Conservation (phyloP, 1,139 yeast species). For the Meyerozyma elateridarum region DNA sequence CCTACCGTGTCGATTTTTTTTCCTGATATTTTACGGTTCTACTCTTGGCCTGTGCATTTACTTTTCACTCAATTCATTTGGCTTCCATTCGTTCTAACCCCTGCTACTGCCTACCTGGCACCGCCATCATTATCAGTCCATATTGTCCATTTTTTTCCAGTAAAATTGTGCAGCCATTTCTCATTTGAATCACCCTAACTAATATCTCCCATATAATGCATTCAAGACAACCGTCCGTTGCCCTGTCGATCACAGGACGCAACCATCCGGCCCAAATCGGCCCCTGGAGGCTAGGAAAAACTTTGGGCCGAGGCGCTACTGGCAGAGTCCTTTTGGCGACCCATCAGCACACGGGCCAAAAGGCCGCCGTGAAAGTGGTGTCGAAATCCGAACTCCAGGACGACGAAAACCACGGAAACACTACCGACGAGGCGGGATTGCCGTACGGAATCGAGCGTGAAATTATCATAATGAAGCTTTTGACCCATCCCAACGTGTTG, state of each 20-base stretch:
- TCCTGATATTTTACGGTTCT: too few relatives aligned
- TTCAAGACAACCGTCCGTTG: constrained; percentile 38
- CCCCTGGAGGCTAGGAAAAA: constrained; percentile 77
- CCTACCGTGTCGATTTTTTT: constrained; percentile 3
- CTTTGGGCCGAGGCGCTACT: constrained; percentile 78
- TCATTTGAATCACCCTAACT: too few relatives aligned
- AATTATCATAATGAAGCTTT: constrained; percentile 74
- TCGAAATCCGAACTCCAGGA: constrained; percentile 55
- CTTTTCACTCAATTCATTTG: too few relatives aligned
- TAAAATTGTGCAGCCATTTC: too few relatives aligned
- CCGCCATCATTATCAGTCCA: not conserved
- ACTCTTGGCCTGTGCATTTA: not conserved
- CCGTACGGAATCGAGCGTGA: constrained; percentile 83
- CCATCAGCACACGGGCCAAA: constrained; percentile 61
- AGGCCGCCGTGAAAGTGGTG: constrained; percentile 79
- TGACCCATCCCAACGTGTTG: constrained; percentile 73
- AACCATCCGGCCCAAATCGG: constrained; percentile 53
- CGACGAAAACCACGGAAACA: constrained; percentile 30
- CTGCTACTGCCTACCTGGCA: too few relatives aligned
- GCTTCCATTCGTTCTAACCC: too few relatives aligned
- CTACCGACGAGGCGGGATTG: constrained; percentile 46
- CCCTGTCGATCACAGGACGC: constrained; percentile 31
- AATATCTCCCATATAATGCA: constrained; percentile 14
- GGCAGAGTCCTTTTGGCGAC: constrained; percentile 75
- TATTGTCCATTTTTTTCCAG: too few relatives aligned